Percentiles rank a stretch among this genome's conserved stretches.
Conservation (phyloP, 2,329 filamentous ascomycete species). For the Ampelomyces quisqualis region DNA sequence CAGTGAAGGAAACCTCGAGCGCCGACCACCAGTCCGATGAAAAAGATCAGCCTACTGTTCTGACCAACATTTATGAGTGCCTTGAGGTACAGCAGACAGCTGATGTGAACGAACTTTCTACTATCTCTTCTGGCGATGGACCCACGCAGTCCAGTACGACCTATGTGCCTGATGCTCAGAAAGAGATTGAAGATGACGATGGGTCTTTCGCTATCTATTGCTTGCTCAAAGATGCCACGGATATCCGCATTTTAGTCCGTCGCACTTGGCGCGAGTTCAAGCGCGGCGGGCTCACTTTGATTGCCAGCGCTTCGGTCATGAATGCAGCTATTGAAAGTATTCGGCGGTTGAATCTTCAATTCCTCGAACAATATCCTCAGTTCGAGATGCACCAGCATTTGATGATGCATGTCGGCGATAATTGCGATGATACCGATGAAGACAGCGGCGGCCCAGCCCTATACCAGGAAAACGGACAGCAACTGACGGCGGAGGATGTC, state of each 20-base stretch:
- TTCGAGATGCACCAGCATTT: background rate
- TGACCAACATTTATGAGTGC: background rate
- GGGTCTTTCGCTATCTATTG: constrained; percentile 22
- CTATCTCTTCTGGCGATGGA: too few relatives aligned
- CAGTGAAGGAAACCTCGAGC: background rate
- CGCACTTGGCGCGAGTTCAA: constrained; percentile 35
- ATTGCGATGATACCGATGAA: too few relatives aligned
- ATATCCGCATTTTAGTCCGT: constrained; percentile 33
- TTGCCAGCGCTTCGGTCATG: constrained; percentile 35
- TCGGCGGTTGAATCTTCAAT: background rate
- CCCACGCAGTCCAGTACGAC: too few relatives aligned
- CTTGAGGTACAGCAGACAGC: background rate
- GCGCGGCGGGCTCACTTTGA: constrained; percentile 30
- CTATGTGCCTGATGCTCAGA: background rate
- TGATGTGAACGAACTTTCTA: background rate
- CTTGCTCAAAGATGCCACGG: constrained; percentile 34
- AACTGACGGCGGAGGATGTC: too few relatives aligned
- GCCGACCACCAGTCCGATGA: background rate
- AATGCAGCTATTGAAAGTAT: constrained; percentile 27
- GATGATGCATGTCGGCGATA: background rate
- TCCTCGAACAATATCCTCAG: background rate
- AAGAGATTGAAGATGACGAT: constrained; percentile 1
- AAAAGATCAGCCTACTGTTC: too few relatives aligned
- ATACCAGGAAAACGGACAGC: too few relatives aligned
- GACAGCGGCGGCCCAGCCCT: too few relatives aligned